Percentiles rank a stretch among this genome's conserved stretches.
Evolutionary conservation across 176 grass and related monocot species (phyloP).

Genomic region (Typha latifolia): DNA sequence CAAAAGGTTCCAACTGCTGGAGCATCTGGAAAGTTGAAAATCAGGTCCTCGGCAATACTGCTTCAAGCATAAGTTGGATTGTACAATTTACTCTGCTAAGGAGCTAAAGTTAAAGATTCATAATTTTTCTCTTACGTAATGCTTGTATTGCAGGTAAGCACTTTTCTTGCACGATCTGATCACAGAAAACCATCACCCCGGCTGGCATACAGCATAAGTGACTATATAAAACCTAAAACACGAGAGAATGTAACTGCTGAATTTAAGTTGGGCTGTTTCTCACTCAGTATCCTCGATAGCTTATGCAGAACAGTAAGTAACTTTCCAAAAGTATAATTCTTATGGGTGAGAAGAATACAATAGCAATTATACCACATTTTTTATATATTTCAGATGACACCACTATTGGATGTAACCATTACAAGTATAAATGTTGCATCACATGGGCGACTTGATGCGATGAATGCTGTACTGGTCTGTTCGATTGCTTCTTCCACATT

Average conservation of each 20-base stretch:
- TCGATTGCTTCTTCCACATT: slow-evolving; percentile 95
- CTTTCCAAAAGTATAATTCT: slow-evolving; percentile 14
- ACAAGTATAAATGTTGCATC: slow-evolving; percentile 89
- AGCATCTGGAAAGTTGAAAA: slow-evolving; percentile 99
- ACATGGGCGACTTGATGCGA: slow-evolving; percentile 81
- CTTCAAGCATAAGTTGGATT: not conserved
- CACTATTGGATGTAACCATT: slow-evolving; percentile 74
- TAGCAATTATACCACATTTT: slow-evolving; percentile 9
- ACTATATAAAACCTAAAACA: slow-evolving; percentile 74
- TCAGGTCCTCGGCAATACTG: slow-evolving; percentile 35
- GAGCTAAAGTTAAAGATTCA: not conserved
- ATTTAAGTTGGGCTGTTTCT: slow-evolving; percentile 77
- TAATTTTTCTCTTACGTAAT: not conserved
- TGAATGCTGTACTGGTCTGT: slow-evolving; percentile 87
- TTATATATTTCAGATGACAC: slow-evolving; percentile 56
- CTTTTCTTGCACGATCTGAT: slow-evolving; percentile 91
- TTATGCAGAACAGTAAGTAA: slow-evolving; percentile 72
- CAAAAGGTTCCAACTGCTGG: slow-evolving; percentile 78
- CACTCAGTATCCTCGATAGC: slow-evolving; percentile 75
- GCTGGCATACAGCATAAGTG: slow-evolving; percentile 74
- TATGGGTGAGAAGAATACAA: slow-evolving; percentile 4
- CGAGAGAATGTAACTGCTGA: slow-evolving; percentile 83
- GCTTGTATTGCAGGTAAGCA: slow-evolving; percentile 53
- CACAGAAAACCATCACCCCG: slow-evolving; percentile 68
- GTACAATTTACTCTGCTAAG: not conserved